These are phyloP conservation scores for Penicillium occitanis DNA, from an alignment of 2,329 filamentous ascomycete species.

Conservation along the genomic window DNA sequence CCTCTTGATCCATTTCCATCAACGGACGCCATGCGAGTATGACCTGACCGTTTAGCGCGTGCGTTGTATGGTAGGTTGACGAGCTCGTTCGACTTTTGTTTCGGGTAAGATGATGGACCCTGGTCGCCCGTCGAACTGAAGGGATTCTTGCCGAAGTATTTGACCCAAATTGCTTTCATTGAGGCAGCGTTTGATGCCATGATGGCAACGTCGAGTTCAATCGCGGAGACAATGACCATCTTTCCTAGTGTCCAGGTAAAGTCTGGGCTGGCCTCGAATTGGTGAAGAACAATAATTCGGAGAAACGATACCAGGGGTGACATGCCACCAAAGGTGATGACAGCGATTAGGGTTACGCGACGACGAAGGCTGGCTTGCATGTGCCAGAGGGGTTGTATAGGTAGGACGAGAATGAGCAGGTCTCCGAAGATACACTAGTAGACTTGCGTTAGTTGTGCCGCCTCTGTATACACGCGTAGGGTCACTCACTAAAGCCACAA, in stretches of 20 bases:
- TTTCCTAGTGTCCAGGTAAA: slow-evolving; percentile 12
- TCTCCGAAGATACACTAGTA: neutral
- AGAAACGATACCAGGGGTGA: slow-evolving; percentile 5
- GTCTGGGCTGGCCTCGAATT: slow-evolving; percentile 9
- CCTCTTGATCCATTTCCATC: neutral
- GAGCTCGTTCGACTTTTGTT: slow-evolving; percentile 5
- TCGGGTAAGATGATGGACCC: neutral
- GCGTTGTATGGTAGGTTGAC: slow-evolving; percentile 3
- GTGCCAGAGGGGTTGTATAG: neutral
- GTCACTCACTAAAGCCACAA: slow-evolving; percentile 4
- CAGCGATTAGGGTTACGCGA: neutral
- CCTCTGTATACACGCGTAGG: neutral
- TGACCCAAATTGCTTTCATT: slow-evolving; percentile 9
- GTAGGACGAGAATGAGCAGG: neutral
- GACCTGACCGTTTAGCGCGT: neutral
- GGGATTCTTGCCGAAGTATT: slow-evolving; percentile 2
- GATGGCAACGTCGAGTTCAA: slow-evolving; percentile 12
- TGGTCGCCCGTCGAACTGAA: neutral
- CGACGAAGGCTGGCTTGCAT: neutral
- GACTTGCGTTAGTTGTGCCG: neutral
- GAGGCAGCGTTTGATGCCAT: slow-evolving; percentile 13
- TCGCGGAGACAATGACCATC: slow-evolving; percentile 11
- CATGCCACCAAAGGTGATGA: neutral
- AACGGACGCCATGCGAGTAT: neutral
- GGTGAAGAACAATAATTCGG: slow-evolving; percentile 4